Conservation (phyloP, 176 grass and related monocot species). For the Thalia dealbata region DNA sequence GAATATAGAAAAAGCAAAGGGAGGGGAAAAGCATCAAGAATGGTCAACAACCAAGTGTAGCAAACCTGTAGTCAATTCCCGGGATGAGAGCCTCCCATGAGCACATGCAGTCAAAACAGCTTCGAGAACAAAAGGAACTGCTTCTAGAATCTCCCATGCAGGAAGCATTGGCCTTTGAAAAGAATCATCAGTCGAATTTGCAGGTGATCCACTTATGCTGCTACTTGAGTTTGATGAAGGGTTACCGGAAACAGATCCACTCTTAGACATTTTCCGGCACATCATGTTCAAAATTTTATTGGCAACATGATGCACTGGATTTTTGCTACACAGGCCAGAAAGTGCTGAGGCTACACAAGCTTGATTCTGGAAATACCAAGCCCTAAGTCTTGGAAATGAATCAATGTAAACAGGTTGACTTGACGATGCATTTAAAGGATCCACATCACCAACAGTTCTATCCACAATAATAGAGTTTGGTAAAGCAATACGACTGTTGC, state of each 20-base stretch:
- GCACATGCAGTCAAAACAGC: constrained; percentile 93
- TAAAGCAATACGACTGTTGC: constrained; percentile 45
- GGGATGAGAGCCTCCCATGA: constrained; percentile 77
- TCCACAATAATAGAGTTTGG: constrained; percentile 37
- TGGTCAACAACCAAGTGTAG: neutral
- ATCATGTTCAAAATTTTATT: constrained; percentile 98
- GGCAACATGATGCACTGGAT: constrained; percentile 81
- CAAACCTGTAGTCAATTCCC: constrained; percentile 86
- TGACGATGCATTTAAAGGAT: constrained; percentile 30
- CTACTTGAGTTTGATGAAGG: constrained; percentile 62
- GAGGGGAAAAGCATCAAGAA: neutral
- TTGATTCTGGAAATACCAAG: constrained; percentile 96
- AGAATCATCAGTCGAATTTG: constrained; percentile 55
- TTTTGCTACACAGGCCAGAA: constrained; percentile 77
- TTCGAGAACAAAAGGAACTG: constrained; percentile 95
- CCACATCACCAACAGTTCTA: constrained; percentile 24
- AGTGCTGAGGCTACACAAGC: constrained; percentile 93
- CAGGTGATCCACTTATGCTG: constrained; percentile 60
- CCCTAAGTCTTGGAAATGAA: constrained; percentile 86
- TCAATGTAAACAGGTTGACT: constrained; percentile 70
- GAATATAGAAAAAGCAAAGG: too few relatives aligned
- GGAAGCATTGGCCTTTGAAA: constrained; percentile 59
- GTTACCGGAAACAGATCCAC: constrained; percentile 34
- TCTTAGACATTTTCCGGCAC: constrained; percentile 69
- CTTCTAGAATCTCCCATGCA: constrained; percentile 95